phyloP scores from a whole-genome alignment of 75 land plant species.

The Selaginella tamariscina region DNA sequence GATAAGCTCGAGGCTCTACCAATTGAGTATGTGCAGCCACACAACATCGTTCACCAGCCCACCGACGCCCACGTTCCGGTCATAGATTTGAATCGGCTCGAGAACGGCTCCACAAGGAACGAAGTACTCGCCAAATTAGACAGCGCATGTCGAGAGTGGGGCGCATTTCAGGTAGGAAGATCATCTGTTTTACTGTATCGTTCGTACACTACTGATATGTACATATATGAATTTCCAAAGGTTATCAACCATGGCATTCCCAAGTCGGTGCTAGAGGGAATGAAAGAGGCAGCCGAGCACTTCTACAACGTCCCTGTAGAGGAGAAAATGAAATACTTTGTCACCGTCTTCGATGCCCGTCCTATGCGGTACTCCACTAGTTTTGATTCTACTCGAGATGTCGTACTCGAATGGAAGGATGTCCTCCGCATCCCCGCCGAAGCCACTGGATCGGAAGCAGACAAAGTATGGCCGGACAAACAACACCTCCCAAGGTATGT shows the following conservation, averaged over 20 bases:
- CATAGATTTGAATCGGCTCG: not conserved
- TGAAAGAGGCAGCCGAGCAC: not conserved
- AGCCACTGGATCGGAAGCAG: not conserved
- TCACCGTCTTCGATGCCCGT: not conserved
- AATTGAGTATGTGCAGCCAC: not conserved
- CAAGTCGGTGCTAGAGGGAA: not conserved
- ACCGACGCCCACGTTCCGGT: not conserved
- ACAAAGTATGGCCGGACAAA: not conserved
- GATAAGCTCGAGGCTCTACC: not conserved
- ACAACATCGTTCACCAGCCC: not conserved
- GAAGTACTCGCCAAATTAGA: not conserved
- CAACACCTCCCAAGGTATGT: constrained; percentile 11
- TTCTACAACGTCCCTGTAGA: constrained; percentile 12
- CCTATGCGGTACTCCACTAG: constrained; percentile 12
- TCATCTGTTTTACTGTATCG: not conserved
- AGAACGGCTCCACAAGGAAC: not conserved
- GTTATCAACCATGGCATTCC: constrained; percentile 7
- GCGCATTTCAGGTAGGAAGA: not conserved
- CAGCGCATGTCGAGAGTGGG: not conserved
- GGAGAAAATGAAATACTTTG: constrained; percentile 9
- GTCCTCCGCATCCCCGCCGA: constrained; percentile 5
- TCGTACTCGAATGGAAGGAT: constrained; percentile 6
- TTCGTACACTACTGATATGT: not conserved
- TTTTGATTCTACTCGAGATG: not conserved
- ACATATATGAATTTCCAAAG: too few relatives aligned